Evolutionary conservation across 2,329 filamentous ascomycete species (phyloP).

Genomic region (Aureobasidium sp.): DNA sequence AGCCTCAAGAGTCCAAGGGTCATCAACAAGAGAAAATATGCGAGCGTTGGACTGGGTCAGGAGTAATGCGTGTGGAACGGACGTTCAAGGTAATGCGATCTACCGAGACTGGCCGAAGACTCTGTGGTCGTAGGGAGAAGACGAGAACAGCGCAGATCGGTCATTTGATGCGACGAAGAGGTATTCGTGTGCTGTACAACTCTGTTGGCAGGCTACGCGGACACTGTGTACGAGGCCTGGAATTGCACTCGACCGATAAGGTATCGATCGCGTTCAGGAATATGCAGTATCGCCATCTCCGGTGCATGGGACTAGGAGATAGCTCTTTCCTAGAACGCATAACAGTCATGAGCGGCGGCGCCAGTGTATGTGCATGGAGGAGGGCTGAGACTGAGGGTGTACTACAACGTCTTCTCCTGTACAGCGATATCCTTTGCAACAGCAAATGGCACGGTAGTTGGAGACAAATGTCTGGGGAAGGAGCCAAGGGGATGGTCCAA

Average conservation of each 20-base stretch:
- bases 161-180: not conserved
- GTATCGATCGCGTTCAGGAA: not conserved
- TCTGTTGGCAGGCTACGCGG: not conserved
- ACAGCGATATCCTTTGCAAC: not conserved
- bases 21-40: not conserved
- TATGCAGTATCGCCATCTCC: not conserved
- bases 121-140: not conserved
- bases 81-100: not conserved
- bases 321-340: not conserved
- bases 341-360: not conserved
- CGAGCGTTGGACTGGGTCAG: not conserved
- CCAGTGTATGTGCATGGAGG: not conserved
- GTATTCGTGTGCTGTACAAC: not conserved
- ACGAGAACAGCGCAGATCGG: not conserved
- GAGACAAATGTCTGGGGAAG: conserved; percentile 1
- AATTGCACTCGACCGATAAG: not conserved
- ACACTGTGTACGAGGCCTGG: not conserved
- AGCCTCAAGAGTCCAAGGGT: not conserved
- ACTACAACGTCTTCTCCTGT: not conserved
- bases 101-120: not conserved
- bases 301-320: not conserved
- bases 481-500: not conserved
- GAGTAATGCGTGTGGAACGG: not conserved
- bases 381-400: not conserved
- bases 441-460: conserved; percentile 7